Evolutionary conservation across 2,329 filamentous ascomycete genomes (phyloP), one percentile per base, ranked within the genome.

Genomic region (Metarhizium guizhouense): DNA sequence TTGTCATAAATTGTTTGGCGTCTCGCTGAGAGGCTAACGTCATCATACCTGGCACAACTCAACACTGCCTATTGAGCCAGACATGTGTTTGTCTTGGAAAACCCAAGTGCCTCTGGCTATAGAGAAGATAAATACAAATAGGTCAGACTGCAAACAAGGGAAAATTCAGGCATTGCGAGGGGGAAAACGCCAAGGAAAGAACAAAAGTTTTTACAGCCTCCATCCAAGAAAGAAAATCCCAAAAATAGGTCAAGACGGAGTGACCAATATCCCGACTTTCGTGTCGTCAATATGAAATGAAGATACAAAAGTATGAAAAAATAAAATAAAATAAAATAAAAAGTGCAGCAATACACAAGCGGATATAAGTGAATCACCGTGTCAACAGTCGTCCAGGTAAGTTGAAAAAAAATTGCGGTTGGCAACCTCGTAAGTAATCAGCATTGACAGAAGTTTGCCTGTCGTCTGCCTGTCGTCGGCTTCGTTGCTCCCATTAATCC

Each of bases 151-250:
- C 11, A 20, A 42, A 10, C 32, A 16, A 34, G 10, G 20, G 29
- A 34, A 49, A 10, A 1, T 8, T n/a, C 10, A 34, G 8, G 42
- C 20, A 36, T 14, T 47, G 32, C 25, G n/a, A 25, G 25, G 8
- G 6, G 20, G 42, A 52, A 8, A 56, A 50, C 45, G 54, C 54
- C 54, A 53, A 56, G 34, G 25, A 56, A 52, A 47, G 30, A 42
- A n/a, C 36, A 42, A 20, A 32, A 48, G 6, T 20, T 34, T 48
- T 30, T 20, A 20, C 11, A 14, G 30, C 45, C 3, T 29, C 45
- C 25, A 52, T 52, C 54, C 54, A 55, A 36, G 8, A 36, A 36
- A 13, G 29, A 56, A 52, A 7, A 18, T 10, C 16, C 25, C 34
- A 29, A 40, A 36, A 29, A 36, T 8, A 43, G 14, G 16, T 30